Evolutionary conservation across 257 asterid species (phyloP).

Genomic region (Nicotiana tomentosiformis): DNA sequence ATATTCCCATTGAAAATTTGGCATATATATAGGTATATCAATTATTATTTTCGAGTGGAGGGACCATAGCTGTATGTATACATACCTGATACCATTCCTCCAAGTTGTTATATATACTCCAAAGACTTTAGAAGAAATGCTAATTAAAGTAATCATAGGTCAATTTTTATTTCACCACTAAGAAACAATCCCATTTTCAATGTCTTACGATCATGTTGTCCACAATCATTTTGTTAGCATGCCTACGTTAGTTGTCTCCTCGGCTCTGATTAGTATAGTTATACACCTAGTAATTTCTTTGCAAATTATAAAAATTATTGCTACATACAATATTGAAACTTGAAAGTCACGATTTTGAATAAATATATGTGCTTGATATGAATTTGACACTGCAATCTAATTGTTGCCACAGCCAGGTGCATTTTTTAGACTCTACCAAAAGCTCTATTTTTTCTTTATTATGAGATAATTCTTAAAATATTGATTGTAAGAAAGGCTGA

Average conservation of each 20-base stretch:
- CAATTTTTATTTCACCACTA: not conserved
- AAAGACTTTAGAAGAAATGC: not conserved
- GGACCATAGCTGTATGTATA: not conserved
- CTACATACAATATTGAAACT: not conserved
- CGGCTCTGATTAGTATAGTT: not conserved
- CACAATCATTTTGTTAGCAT: conserved; percentile 9
- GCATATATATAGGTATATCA: not conserved
- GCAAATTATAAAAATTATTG: not conserved
- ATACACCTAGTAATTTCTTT: not conserved
- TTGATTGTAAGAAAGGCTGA: not conserved
- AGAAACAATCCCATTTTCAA: not conserved
- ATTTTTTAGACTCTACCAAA: not conserved
- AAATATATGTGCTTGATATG: not conserved
- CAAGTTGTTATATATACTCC: not conserved
- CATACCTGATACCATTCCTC: not conserved
- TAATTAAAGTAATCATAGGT: not conserved
- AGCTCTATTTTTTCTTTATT: not conserved
- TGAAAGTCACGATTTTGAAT: not conserved
- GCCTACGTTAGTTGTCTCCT: not conserved
- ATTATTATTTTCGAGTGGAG: not conserved
- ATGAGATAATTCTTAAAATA: not conserved
- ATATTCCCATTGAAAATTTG: not conserved
- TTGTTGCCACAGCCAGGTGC: not conserved
- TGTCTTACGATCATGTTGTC: conserved; percentile 8
- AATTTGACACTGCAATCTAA: not conserved